Evolutionary conservation across 176 grass and related monocot genomes (phyloP).

Genomic region (Carex kokanica): DNA sequence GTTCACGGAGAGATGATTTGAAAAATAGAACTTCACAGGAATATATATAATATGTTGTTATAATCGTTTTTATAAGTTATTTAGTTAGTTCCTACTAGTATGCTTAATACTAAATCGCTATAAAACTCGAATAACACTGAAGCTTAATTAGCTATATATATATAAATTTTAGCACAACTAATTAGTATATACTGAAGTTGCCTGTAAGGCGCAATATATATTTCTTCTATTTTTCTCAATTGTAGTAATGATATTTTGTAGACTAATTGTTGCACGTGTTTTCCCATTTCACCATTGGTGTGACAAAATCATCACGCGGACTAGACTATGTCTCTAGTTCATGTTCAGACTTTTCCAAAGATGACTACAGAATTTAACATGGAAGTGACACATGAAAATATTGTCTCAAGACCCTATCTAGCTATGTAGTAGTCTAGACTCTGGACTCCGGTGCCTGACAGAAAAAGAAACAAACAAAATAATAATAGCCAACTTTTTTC

Average conservation of each 20-base stretch:
- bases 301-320: conserved; percentile 47
- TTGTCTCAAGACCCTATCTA: neutral
- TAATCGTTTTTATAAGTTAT: neutral
- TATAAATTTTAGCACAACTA: neutral
- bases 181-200: neutral
- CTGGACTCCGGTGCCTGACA: neutral
- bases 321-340: conserved; percentile 28
- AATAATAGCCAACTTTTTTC: conserved; percentile 17
- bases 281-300: conserved; percentile 23
- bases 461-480: conserved; percentile 20
- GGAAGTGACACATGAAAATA: conserved; percentile 15
- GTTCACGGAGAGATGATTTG: neutral
- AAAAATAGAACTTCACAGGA: neutral
- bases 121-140: neutral
- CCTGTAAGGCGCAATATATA: neutral
- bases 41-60: neutral
- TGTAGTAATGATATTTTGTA: conserved; percentile 31
- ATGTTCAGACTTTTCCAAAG: conserved; percentile 26
- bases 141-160: neutral
- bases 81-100: neutral
- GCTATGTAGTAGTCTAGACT: neutral
- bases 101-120: neutral
- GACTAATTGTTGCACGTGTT: conserved; percentile 46
- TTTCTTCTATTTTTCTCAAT: conserved; percentile 11
- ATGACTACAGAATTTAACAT: conserved; percentile 7